Base-by-base conservation (phyloP, 495 filamentous ascomycete species). In the Sordaria brevicollis region DNA sequence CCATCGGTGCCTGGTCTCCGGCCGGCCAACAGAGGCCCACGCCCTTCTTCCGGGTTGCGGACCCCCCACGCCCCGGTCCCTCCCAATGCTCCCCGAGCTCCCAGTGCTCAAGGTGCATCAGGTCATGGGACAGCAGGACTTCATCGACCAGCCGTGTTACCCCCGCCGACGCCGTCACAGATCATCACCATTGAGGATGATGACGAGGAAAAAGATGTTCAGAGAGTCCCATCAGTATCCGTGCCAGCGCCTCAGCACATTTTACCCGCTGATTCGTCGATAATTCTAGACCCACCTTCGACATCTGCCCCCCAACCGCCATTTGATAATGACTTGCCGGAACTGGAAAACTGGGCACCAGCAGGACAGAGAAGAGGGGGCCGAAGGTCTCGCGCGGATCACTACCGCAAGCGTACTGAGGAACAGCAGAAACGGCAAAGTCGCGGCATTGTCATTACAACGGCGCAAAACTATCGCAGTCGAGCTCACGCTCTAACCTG, bases 151-250 rank as follows among this genome's bases (percentile, higher is more conserved):
- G 17, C 49, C 49, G 31, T 57, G 31, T 25, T 57, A 4, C 49
- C 49, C 21, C 49, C 49, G 21, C 19, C 19, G 21, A 2, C 25
- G 13, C 13, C 19, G 10, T 11, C 49, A 25, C 49, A 69, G 35
- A 49, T 75, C 3, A 76, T 77, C 19, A 33, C 72, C 11, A 66
- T 77, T 39, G 31, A 57, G 49, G 49, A 57, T 15, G 70, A 72
- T 6, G 69, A 70, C 34, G 72, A 76, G 15, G 72, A 75, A 10
- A 67, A 71, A 15, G 67, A 62, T 19, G 70, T 9, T 3, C 6
- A 4, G 13, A 7, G 17, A n/a, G 19, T 8, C 5, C 17, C 35
- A n/a, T 39, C 4, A 11, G 13, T 13, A 19, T 15, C 17, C 17
- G 9, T 15, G 35, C 35, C 17, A 17, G 49, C 31, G 11, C 49